Conservation (phyloP, 176 grass and related monocot genomes). For the Puccinellia tenuiflora region DNA sequence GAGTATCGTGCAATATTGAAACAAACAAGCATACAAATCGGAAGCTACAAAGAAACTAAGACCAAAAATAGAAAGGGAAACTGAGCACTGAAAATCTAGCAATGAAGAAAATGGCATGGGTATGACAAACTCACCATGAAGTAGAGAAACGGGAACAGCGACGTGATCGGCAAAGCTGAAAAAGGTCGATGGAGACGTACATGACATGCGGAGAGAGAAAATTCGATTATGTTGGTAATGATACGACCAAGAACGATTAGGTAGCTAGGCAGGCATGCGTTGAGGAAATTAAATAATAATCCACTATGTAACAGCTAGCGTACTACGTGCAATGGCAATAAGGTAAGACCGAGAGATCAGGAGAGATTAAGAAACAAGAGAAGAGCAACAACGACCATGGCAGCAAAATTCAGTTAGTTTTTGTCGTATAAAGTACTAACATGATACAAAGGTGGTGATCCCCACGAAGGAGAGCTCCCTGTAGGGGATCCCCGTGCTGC, state of each 20-base stretch:
- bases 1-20: not conserved
- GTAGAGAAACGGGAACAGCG: conserved; percentile 74
- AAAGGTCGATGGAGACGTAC: not conserved
- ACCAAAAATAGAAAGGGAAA: not conserved
- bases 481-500: conserved; percentile 37
- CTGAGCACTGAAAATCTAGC: not conserved
- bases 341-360: not conserved
- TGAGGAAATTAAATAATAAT: not conserved
- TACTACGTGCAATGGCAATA: not conserved
- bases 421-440: not conserved
- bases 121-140: conserved; percentile 64
- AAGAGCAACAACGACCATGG: not conserved
- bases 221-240: not conserved
- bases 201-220: not conserved
- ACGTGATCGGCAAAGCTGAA: conserved; percentile 75
- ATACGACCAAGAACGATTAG: not conserved
- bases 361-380: not conserved
- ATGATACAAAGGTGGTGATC: conserved; percentile 34
- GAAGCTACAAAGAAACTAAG: not conserved
- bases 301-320: not conserved
- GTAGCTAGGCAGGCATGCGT: not conserved
- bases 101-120: not conserved
- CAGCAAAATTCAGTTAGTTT: not conserved
- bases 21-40: not conserved
- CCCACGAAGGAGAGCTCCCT: conserved; percentile 47